Base-by-base conservation (phyloP, 2,329 filamentous ascomycete species). In the Venturia effusa region DNA sequence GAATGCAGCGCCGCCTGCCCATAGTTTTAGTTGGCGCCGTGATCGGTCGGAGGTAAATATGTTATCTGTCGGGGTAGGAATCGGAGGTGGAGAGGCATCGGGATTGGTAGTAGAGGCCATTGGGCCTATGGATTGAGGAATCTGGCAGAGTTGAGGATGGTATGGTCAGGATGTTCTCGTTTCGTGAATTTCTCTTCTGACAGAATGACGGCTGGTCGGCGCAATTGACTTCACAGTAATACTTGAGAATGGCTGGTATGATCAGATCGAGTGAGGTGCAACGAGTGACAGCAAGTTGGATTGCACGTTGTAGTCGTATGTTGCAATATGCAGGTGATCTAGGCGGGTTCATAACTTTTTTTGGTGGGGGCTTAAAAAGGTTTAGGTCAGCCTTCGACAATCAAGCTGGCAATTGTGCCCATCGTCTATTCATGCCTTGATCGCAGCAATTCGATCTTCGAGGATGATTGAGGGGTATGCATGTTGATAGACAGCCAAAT, bases 1-100 rank as follows among this genome's bases (percentile, higher is more conserved):
- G 40, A 65, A 65, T 1, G 34, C 37, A 13, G 45, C 61, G 32
- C 64, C 64, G 27, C 48, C 48, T 1, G 63, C 63, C 45, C 45
- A 64, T 22, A 62, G n/a, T 30, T 43, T 43, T 22, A 62, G 11
- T 48, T 64, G 63, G 17, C 45, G 37, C 27, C 45, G 59, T 8
- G 63, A 61, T 6, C 63, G 59, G 17, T 27, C 22, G 30, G 60
- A 64, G n/a, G 37, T 39, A 17, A 61, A 41, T 15, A 39, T 6
- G 13, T 15, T 30, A 11, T 64, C 62, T 34, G 51, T n/a, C 27
- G 51, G 51, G 27, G 51, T 8, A 19, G 51, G 15, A 19, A 34
- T 34, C n/a, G 51, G 51, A 57, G 51, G 51, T 34, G 51, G 24
- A 17, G 30, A 34, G 51, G 51, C 30, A 22, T 57, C 27, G 7